Base-by-base conservation (phyloP, 495 filamentous ascomycete species). In the Aspergillus indologenus region DNA sequence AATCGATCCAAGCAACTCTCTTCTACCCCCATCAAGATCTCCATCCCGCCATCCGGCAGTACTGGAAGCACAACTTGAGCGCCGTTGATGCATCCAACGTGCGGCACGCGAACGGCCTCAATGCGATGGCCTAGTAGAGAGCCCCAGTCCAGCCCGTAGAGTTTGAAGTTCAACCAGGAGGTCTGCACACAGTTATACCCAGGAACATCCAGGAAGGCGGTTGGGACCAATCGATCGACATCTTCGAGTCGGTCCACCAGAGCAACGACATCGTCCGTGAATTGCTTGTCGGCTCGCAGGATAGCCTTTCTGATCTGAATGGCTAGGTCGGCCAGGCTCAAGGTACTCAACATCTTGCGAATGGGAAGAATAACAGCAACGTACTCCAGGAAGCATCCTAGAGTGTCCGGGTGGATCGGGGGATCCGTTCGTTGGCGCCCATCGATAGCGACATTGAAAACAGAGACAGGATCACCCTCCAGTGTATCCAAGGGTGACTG, bases 131-230 rank as follows among this genome's bases (percentile, higher is more conserved):
- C 71, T 42, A 77, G 11, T n/a, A 66, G 21, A 3, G 65, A 58
- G 1, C 73, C 73, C 67, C 72, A 77, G 19, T 72, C 67, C 24
- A 75, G 23, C 34, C 52, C 60, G 48, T 74, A 73, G 19, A 75
- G 49, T 17, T 66, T 53, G 45, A 74, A 69, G 48, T 59, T 62
- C 8, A 64, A 45, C 70, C 69, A 75, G 18, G 69, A 71, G 24
- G 70, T 69, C 54, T 65, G 61, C 9, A 72, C 57, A 31, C 65
- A 67, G 57, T 75, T 71, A 49, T 53, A 62, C n/a, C 71, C 66
- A 5, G 68, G 65, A 1, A 73, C 60, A 54, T 76, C 73, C 17
- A 74, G 51, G 43, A 74, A 71, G 15, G 65, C 71, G 0, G 71
- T 67, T 5, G 67, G 64, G 23, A 71, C 66, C 23, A 71, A 48